Percentiles rank a stretch among this genome's conserved stretches.
Conservation (phyloP, 768 basidiomycete species). For the Lentinula guzmanii region DNA sequence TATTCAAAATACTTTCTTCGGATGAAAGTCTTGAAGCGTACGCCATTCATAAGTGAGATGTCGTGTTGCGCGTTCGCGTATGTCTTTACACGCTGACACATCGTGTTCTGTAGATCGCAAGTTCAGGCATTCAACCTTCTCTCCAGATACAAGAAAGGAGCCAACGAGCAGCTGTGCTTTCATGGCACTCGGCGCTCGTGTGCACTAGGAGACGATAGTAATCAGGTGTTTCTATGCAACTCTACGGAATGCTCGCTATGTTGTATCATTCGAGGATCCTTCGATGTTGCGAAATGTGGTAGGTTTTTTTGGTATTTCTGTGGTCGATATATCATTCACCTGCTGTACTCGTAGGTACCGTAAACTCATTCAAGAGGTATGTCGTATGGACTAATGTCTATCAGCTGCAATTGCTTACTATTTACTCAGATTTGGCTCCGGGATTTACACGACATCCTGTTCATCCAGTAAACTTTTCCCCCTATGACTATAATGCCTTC, state of each 20-base stretch:
- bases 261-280: slow-evolving; percentile 50
- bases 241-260: slow-evolving; percentile 50
- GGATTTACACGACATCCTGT: slow-evolving; percentile 62
- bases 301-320: slow-evolving; percentile 10
- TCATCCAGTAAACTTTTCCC: slow-evolving; percentile 47
- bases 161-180: slow-evolving; percentile 56
- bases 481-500: neutral
- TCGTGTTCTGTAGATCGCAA: neutral
- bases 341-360: neutral
- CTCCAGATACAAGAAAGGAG: slow-evolving; percentile 12
- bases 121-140: slow-evolving; percentile 5
- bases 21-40: slow-evolving; percentile 38
- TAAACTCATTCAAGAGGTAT: slow-evolving; percentile 2
- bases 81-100: neutral
- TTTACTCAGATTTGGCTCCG: slow-evolving; percentile 51
- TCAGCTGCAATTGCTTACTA: neutral
- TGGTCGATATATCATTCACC: neutral
- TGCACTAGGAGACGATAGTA: slow-evolving; percentile 45
- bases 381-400: neutral
- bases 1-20: slow-evolving; percentile 48
- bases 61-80: neutral
- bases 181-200: slow-evolving; percentile 64
- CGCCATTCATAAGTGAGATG: slow-evolving; percentile 37
- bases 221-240: slow-evolving; percentile 40
- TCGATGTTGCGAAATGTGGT: slow-evolving; percentile 57